Conservation (phyloP, 129 eudicot genomes). For the Flaveria bidentis region DNA sequence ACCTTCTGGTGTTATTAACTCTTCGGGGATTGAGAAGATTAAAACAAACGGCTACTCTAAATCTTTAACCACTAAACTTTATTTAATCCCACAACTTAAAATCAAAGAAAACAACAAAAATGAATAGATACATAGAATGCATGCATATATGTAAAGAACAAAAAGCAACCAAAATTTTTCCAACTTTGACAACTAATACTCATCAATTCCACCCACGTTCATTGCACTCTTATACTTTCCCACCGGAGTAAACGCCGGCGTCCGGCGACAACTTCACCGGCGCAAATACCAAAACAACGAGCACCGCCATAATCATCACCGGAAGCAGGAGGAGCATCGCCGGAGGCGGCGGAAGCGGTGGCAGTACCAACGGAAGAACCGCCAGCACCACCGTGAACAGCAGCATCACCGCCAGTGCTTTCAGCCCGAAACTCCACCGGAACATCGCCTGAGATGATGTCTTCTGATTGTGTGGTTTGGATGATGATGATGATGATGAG, state of each 20-base stretch:
- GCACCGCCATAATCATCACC: slow-evolving; percentile 33
- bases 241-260: slow-evolving; percentile 20
- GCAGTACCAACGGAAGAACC: slow-evolving; percentile 35
- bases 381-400: slow-evolving; percentile 25
- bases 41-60: slow-evolving; percentile 11
- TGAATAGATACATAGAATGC: slow-evolving; percentile 30
- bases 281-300: slow-evolving; percentile 24
- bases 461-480: slow-evolving; percentile 10
- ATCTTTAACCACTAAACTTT: not conserved
- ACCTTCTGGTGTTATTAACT: too few relatives aligned
- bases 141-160: not conserved
- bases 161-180: slow-evolving; percentile 3
- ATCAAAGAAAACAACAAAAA: not conserved
- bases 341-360: slow-evolving; percentile 42
- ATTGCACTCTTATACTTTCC: slow-evolving; percentile 17
- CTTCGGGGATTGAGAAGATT: slow-evolving; percentile 17
- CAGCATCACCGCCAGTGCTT: slow-evolving; percentile 27
- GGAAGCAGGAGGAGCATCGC: slow-evolving; percentile 35
- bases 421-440: slow-evolving; percentile 26
- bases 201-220: not conserved
- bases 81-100: slow-evolving; percentile 12
- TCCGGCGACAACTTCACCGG: slow-evolving; percentile 26
- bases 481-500: not conserved
- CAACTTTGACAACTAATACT: slow-evolving; percentile 2
- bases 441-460: slow-evolving; percentile 6